Conservation (phyloP, 305 asterid species). For the Striga hermonthica region DNA sequence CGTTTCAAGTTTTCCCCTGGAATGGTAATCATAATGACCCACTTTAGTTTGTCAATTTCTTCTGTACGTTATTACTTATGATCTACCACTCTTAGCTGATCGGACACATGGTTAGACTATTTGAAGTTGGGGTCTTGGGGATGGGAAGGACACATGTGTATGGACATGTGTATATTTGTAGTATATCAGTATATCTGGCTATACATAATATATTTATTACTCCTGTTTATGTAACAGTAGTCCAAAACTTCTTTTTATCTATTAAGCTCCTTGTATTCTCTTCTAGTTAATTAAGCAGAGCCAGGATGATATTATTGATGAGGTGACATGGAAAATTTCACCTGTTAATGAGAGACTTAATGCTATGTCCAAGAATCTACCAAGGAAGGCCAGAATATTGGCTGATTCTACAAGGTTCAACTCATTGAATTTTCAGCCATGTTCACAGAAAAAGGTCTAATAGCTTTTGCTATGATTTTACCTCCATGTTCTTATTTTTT, state of each 20-base stretch:
- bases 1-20: conserved; percentile 97
- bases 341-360: conserved; percentile 85
- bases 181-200: neutral
- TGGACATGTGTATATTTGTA: neutral
- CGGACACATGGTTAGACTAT: neutral
- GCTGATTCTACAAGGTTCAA: conserved; percentile 81
- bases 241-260: neutral
- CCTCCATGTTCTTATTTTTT: conserved; percentile 24
- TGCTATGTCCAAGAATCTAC: conserved; percentile 69
- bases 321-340: conserved; percentile 89
- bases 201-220: neutral
- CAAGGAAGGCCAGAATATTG: conserved; percentile 66
- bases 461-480: conserved; percentile 23
- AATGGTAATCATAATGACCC: conserved; percentile 53
- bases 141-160: neutral
- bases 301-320: conserved; percentile 86
- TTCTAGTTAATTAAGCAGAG: conserved; percentile 81
- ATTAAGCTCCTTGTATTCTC: neutral
- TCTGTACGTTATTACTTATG: conserved; percentile 12
- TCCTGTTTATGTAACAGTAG: neutral
- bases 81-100: conserved; percentile 13
- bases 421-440: conserved; percentile 65
- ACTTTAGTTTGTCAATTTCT: conserved; percentile 8
- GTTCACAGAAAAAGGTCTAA: conserved; percentile 61
- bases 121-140: neutral